Conservation (phyloP, 1,284 basidiomycete species). For the Schizophyllum commune region DNA sequence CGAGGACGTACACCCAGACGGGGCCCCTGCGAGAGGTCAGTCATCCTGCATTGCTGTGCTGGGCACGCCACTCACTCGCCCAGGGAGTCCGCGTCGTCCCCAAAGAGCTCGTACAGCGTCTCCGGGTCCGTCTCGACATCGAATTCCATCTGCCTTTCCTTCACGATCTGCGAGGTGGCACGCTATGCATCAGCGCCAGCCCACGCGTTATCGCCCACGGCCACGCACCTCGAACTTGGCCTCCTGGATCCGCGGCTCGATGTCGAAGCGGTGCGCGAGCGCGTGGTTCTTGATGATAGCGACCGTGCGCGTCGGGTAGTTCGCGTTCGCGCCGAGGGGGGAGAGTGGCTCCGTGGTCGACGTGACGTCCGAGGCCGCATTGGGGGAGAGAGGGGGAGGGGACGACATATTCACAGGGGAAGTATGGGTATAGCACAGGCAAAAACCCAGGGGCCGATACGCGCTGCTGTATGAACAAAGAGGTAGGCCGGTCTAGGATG, state of each 20-base stretch:
- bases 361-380: neutral
- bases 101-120: constrained; percentile 66
- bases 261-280: constrained; percentile 60
- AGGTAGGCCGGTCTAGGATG: too few relatives aligned
- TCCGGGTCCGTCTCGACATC: constrained; percentile 73
- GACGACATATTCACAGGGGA: neutral
- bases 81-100: constrained; percentile 62
- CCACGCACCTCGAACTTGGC: constrained; percentile 64
- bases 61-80: constrained; percentile 50
- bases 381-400: neutral
- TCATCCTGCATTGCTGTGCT: neutral
- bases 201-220: neutral
- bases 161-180: constrained; percentile 54
- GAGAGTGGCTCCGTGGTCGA: neutral
- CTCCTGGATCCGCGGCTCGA: constrained; percentile 66
- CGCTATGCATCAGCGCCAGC: too few relatives aligned
- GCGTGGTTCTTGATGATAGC: constrained; percentile 76
- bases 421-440: neutral
- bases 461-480: too few relatives aligned
- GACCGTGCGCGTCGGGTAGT: constrained; percentile 48
- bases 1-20: constrained; percentile 81
- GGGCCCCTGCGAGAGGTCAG: constrained; percentile 45
- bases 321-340: neutral
- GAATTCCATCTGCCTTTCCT: constrained; percentile 79
- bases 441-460: neutral